Evolutionary conservation across 192 early-diverging fungal genomes (phyloP).

Genomic region (Haplosporangium gracile): DNA sequence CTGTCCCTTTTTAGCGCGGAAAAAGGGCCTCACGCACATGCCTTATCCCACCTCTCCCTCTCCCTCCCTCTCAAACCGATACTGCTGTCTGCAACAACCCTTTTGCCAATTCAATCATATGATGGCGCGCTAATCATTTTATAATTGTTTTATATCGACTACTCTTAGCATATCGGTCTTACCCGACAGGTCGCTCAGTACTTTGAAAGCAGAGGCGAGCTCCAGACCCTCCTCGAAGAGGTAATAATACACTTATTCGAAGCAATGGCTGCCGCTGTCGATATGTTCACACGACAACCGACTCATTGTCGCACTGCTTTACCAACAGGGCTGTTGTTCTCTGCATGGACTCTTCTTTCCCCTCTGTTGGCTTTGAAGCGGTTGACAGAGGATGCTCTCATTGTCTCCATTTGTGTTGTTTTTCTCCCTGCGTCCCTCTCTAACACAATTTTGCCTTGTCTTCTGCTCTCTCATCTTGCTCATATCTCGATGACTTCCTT

Average conservation of each 20-base stretch:
- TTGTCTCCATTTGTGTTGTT: background rate
- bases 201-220: conserved; percentile 45
- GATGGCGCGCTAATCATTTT: background rate
- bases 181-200: conserved; percentile 53
- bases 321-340: background rate
- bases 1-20: background rate
- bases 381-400: background rate
- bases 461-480: conserved; percentile 9
- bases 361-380: background rate
- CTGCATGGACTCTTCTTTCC: background rate
- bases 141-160: background rate
- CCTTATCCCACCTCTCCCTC: background rate
- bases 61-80: background rate
- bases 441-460: background rate
- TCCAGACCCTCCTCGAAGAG: conserved; percentile 44
- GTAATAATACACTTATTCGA: conserved; percentile 3
- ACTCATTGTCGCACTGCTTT: background rate
- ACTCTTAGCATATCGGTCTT: conserved; percentile 47
- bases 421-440: background rate
- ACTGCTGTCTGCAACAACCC: background rate
- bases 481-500: background rate
- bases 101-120: background rate
- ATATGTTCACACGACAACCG: background rate
- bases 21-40: background rate
- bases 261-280: no score